These are phyloP conservation scores for Populus euphratica DNA, from an alignment of 345 rosid genomes.

Conservation along the genomic window DNA sequence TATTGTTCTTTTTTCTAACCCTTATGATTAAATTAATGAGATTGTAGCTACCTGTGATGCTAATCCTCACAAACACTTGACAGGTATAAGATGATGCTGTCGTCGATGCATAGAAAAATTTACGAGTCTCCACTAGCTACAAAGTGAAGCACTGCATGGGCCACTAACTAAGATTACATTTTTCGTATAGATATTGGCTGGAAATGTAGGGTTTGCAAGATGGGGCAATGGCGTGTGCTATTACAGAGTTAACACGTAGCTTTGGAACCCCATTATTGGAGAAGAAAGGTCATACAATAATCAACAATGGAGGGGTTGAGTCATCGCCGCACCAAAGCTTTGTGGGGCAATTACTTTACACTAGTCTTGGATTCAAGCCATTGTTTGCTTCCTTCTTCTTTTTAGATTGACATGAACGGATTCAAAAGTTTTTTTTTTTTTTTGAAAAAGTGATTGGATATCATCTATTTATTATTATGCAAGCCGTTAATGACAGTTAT, in stretches of 20 bases:
- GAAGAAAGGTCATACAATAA: not conserved
- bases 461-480: too few species aligned
- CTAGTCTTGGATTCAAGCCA: too few species aligned
- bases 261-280: not conserved
- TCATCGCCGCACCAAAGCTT: not conserved
- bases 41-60: not conserved
- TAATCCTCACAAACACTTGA: not conserved
- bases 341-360: not conserved
- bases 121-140: not conserved
- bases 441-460: too few species aligned
- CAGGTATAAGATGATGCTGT: not conserved
- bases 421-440: too few species aligned
- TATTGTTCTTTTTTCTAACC: not conserved
- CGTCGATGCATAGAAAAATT: not conserved
- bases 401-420: too few species aligned
- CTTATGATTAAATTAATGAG: not conserved
- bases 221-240: not conserved
- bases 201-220: not conserved
- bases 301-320: not conserved
- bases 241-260: not conserved
- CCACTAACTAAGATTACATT: not conserved
- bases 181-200: not conserved
- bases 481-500: too few species aligned
- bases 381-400: too few species aligned
- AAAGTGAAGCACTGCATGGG: not conserved